A percentile compares a stretch with the other conserved stretches of the same genome.
These are phyloP conservation scores for Arthrocladium fulminans DNA, from an alignment of 2,329 filamentous ascomycete species.

Conservation along the genomic window DNA sequence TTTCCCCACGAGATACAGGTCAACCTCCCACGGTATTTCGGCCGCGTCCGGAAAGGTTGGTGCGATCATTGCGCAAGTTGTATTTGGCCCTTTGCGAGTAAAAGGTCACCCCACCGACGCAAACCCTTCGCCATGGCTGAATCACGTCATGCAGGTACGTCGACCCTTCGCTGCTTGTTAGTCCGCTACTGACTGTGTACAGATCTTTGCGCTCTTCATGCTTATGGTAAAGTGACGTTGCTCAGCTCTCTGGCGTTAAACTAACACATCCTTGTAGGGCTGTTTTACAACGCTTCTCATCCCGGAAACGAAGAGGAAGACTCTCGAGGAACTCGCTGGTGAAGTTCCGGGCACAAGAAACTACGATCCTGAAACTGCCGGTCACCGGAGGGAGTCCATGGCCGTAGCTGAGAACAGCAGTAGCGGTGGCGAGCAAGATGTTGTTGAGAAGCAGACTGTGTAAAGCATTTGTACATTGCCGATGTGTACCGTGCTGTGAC, in stretches of 20 bases:
- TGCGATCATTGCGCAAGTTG: constrained; percentile 57
- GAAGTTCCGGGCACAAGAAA: constrained; percentile 52
- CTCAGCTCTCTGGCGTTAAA: neutral
- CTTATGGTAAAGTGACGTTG: constrained; percentile 38
- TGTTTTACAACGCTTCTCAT: constrained; percentile 61
- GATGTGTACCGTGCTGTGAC: neutral
- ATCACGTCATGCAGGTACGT: constrained; percentile 55
- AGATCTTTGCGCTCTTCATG: constrained; percentile 49
- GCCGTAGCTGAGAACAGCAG: constrained; percentile 25
- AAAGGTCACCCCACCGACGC: constrained; percentile 46
- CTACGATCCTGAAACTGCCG: constrained; percentile 31
- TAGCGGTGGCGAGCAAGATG: neutral
- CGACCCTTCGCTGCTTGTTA: constrained; percentile 54
- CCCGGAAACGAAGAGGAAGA: constrained; percentile 66
- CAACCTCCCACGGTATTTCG: constrained; percentile 55
- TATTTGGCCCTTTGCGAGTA: constrained; percentile 54
- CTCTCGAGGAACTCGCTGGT: constrained; percentile 61
- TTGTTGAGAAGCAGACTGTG: constrained; percentile 1
- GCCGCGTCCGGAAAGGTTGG: constrained; percentile 61
- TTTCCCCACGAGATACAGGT: constrained; percentile 55
- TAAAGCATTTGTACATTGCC: neutral
- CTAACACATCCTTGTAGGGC: constrained; percentile 45
- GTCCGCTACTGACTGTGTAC: neutral
- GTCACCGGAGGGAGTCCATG: constrained; percentile 15
- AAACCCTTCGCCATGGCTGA: constrained; percentile 54